A percentile compares a stretch with the other conserved stretches of the same genome.
phyloP scores from a whole-genome alignment of 805 yeast genomes.

The Starmerella floris region DNA sequence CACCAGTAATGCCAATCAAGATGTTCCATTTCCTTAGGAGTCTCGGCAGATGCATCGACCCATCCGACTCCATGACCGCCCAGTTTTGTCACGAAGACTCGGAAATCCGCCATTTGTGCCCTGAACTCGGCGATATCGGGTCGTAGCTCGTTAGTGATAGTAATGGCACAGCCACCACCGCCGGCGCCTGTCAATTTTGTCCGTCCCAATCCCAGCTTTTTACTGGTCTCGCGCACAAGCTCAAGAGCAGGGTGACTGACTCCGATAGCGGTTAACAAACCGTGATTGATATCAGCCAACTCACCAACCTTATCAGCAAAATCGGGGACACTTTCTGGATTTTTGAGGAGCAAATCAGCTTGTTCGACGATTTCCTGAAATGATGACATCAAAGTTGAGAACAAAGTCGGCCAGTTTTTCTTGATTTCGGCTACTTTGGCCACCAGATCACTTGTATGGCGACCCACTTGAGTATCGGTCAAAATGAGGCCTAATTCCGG shows the following conservation, averaged over 20 bases:
- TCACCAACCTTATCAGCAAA: slow-evolving; percentile 25
- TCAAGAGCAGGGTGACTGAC: slow-evolving; percentile 92
- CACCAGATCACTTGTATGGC: slow-evolving; percentile 75
- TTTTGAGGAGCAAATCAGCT: slow-evolving; percentile 51
- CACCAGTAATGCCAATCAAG: slow-evolving; percentile 13
- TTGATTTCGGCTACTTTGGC: slow-evolving; percentile 52
- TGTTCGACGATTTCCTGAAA: slow-evolving; percentile 62
- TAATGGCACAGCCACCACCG: slow-evolving; percentile 97
- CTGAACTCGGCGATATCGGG: slow-evolving; percentile 14
- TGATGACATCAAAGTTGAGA: slow-evolving; percentile 51
- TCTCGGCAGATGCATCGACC: slow-evolving; percentile 2
- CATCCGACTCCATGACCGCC: slow-evolving; percentile 85
- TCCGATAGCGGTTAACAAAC: slow-evolving; percentile 68
- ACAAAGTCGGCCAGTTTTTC: slow-evolving; percentile 40
- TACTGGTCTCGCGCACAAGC: slow-evolving; percentile 51
- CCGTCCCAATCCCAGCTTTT: slow-evolving; percentile 54
- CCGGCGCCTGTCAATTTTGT: slow-evolving; percentile 98
- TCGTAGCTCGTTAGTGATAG: slow-evolving; percentile 39
- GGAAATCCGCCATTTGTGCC: slow-evolving; percentile 36
- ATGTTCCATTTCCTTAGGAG: not conserved
- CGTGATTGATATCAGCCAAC: slow-evolving; percentile 73
- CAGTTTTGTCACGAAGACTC: slow-evolving; percentile 61
- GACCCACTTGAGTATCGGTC: slow-evolving; percentile 76
- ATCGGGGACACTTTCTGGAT: slow-evolving; percentile 22
- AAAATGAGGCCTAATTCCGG: slow-evolving; percentile 63